Evolutionary conservation across 495 filamentous ascomycete species (phyloP), one percentile per base, ranked within the genome.

Genomic region (Sordaria brevicollis): DNA sequence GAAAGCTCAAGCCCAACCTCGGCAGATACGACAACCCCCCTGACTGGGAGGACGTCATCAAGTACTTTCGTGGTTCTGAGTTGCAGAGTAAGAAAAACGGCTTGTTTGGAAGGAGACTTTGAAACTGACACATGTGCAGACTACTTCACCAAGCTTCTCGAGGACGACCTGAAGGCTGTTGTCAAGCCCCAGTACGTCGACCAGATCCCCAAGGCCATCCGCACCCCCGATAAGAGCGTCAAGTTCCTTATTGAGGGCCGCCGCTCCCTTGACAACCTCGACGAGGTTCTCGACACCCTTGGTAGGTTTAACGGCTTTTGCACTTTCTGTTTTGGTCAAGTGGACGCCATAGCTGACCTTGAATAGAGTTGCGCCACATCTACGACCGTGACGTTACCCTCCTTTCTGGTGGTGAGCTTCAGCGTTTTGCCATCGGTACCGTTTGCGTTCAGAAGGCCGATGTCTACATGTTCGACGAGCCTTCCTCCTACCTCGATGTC

Each of bases 381-480:
- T 83, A 89, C 72, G 91, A 94, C 71, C 92, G 95, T 79, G 93
- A 97, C 71, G 91, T 99, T 73, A 87, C 87, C 68, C 86, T 90
- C 34, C 89, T 99, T 35, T 98, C 96, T 73, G 95, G 95, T 83
- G 95, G 95, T 86, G 95, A 99, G 79, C 88, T 99, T 77, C 94
- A 99, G 81, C 90, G 95, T 78, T 99, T 99, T 76, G 96, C 95
- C 73, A 97, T 99, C 73, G 95, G 90, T 74, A 89, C 93, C 65
- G 92, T 95, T 41, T 98, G 96, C 77, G 94, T 99, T 29, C 94
- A 97, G 78, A 89, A 96, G 74, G 94, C 94, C 39, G 95, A 98
- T 82, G 93, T 97, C 33, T 97, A 99, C 85, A 98, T 98, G 96
- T 99, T 99, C 75, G 95, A 99, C 79, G 95, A 99, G 84, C 96